Percentiles rank a stretch among this genome's conserved stretches.
These are phyloP conservation scores for Phytophthora constricta DNA, from an alignment of 352 stramenopile species.

Conservation along the genomic window DNA sequence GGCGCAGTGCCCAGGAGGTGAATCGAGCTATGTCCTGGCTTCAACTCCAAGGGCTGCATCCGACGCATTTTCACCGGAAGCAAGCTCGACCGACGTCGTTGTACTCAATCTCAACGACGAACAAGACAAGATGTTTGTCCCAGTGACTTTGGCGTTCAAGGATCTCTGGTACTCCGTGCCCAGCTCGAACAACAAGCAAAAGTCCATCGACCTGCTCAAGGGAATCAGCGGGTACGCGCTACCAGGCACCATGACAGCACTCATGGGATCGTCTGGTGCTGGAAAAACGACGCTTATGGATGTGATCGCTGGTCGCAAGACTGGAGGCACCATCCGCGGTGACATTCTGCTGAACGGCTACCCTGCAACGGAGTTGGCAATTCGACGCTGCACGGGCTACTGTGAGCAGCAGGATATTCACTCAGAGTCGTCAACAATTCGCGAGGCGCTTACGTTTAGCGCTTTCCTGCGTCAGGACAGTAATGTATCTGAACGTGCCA, in stretches of 20 bases:
- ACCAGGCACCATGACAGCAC: conserved; percentile 50
- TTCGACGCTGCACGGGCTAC: conserved; percentile 44
- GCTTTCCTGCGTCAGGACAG: conserved; percentile 74
- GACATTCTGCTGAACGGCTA: conserved; percentile 57
- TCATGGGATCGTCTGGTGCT: conserved; percentile 65
- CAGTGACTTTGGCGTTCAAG: conserved; percentile 43
- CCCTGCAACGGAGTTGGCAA: conserved; percentile 26
- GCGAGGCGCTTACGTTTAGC: conserved; percentile 89
- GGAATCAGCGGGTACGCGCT: conserved; percentile 57
- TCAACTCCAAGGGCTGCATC: conserved; percentile 14
- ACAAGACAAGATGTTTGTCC: conserved; percentile 20
- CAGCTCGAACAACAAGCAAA: conserved; percentile 13
- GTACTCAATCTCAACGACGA: conserved; percentile 22
- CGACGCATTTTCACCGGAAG: not conserved
- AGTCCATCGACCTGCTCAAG: conserved; percentile 72
- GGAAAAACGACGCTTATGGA: conserved; percentile 73
- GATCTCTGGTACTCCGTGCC: conserved; percentile 42
- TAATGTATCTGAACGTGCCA: conserved; percentile 30
- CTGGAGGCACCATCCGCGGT: conserved; percentile 61
- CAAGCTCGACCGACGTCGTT: conserved; percentile 6
- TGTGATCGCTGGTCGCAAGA: conserved; percentile 88
- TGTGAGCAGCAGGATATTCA: conserved; percentile 32
- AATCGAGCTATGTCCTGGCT: conserved; percentile 20
- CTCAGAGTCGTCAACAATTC: conserved; percentile 61
- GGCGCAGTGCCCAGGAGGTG: not conserved